Base-by-base conservation (phyloP, 2,329 filamentous ascomycete genomes). In the Sporothrix pallida region DNA sequence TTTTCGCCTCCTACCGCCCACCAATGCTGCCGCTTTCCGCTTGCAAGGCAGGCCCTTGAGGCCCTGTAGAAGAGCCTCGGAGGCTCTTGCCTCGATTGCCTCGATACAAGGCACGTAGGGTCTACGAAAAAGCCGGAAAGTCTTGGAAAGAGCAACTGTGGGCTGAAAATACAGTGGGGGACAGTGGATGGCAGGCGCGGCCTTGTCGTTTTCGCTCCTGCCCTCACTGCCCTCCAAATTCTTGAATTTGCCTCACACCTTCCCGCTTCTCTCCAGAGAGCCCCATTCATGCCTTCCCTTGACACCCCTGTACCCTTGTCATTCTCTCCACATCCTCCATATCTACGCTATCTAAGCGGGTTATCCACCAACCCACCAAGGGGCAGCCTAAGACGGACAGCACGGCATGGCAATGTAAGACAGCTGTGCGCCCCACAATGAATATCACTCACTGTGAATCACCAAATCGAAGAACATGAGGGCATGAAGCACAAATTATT, bases 271-370 rank as follows among this genome's bases (percentile, higher is more conserved):
- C 31, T 37, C 31, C 31, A 37, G 31, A 23, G 52, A 56, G 52
- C 52, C 52, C 20, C 52, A 10, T 62, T 20, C 7, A 17, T 1
- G 20, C 31, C 31, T 37, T 37, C 31, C 31, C 31, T 37, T 37
- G 23, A 26, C 23, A 26, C 37, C 44, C 63, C 23, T 52, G 44
- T 52, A 52, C 12, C 65, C 63, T 23, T 68, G 46, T 31, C 23
- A 5, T 15, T 37, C 46, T 68, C 65, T 68, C 65, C 65, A 68
- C 65, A 37, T 37, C 65, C 46, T 7, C 46, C 44, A 37, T 68
- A 68, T 68, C 46, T 68, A 68, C 46, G 65, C 65, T 68, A 68
- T 52, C 65, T 52, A 52, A 52, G 65, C 48, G 65, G n/a, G 42
- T 26, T 26, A 15, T 65, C 62, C 62, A 65, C 37, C 42, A 9